Evolutionary conservation across 768 basidiomycete species (phyloP).

Genomic region (Rhodocollybia butyracea): DNA sequence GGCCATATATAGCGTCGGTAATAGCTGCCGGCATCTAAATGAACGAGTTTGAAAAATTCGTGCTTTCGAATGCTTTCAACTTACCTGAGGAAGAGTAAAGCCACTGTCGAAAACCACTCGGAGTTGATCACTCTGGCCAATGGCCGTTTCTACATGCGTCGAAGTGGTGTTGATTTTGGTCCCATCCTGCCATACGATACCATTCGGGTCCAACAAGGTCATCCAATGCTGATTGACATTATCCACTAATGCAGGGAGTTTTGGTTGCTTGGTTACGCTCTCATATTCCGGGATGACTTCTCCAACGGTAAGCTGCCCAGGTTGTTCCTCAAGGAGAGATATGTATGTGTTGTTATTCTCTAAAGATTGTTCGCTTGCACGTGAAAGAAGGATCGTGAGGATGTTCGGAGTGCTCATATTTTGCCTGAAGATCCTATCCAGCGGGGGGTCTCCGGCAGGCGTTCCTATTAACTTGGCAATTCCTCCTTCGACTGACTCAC

Average conservation of each 20-base stretch:
- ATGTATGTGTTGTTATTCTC: neutral
- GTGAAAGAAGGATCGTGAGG: slow-evolving; percentile 16
- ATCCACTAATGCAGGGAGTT: slow-evolving; percentile 16
- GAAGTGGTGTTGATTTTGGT: slow-evolving; percentile 13
- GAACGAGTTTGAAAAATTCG: neutral
- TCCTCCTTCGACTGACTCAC: slow-evolving; percentile 15
- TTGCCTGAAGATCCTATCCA: slow-evolving; percentile 22
- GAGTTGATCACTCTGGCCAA: slow-evolving; percentile 13
- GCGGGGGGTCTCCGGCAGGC: slow-evolving; percentile 12
- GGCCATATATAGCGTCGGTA: slow-evolving; percentile 21
- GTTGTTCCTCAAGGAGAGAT: neutral
- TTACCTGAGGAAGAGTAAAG: slow-evolving; percentile 16
- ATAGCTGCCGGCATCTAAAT: slow-evolving; percentile 12
- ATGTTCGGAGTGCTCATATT: slow-evolving; percentile 20
- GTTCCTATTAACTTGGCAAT: slow-evolving; percentile 9
- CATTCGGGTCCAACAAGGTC: slow-evolving; percentile 13
- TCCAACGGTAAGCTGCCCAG: slow-evolving; percentile 20
- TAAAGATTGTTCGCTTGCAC: slow-evolving; percentile 1
- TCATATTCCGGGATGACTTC: slow-evolving; percentile 19
- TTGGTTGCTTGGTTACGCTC: slow-evolving; percentile 13
- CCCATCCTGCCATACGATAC: slow-evolving; percentile 23
- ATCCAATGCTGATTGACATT: slow-evolving; percentile 18
- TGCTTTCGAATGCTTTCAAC: neutral
- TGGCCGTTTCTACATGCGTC: slow-evolving; percentile 6
- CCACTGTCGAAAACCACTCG: slow-evolving; percentile 18